Evolutionary conservation across 1,139 yeast genomes (phyloP), one percentile per base, ranked within the genome.

Genomic region (Chernovozyma sophiae-reginae): DNA sequence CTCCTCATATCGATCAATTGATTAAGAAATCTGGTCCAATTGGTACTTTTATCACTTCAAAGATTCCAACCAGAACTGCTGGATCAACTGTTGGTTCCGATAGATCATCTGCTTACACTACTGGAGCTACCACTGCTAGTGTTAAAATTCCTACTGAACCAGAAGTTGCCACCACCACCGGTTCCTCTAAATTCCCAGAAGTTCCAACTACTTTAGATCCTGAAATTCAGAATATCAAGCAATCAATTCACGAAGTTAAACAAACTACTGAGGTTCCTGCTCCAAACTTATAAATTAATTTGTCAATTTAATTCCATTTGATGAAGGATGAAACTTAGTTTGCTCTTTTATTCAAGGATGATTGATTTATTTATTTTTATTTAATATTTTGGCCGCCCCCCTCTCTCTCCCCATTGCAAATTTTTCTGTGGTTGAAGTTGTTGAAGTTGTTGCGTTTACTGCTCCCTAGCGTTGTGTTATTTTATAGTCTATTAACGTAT

Each of bases 41-140:
- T 40, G 77, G 80, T 36, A 53, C 71, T 30, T 77, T 76, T 49
- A 62, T 81, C 52, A 63, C 75, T 54, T 72, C 79, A 40, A 73
- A 77, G 58, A 59, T 79, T 53, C 83, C 85, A 40, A 74, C 77
- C 44, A 79, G 86, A 77, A 79, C 86, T 48, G 86, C 86, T 36
- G 81, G 86, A 38, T 67, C 84, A 36, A 79, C 85, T 38, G 82
- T 84, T 47, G 79, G 82, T 44, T 60, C 62, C 40, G 60, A 58
- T 43, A 70, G 52, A 26, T 34, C 64, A 34, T 46, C 58, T 33
- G 44, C 39, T 31, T 31, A 40, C 14, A 36, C 41, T 20, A 44
- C 60, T 17, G 48, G 55, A 41, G 49, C 60, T 39, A 50, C 58
- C 33, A 25, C n/a, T 6, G 6, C 27, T 6, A 13, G 6, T 6